phyloP scores from a whole-genome alignment of 495 filamentous ascomycete species.

The Neurospora sp. region DNA sequence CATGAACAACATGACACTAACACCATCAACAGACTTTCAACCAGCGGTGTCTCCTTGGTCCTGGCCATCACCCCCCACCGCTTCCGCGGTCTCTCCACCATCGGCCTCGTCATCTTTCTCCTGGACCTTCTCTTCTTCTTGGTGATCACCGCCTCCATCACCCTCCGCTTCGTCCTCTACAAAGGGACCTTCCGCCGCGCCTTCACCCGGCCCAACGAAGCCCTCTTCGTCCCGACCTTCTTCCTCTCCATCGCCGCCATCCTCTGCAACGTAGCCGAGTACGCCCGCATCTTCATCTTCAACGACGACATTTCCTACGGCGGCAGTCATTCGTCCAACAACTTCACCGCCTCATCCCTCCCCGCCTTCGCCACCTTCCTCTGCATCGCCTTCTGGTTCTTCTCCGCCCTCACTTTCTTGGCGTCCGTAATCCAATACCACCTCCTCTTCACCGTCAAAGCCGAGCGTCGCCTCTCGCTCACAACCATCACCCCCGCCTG shows the following conservation, averaged over 20 bases:
- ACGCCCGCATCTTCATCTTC: slow-evolving; percentile 38
- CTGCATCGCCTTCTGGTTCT: slow-evolving; percentile 43
- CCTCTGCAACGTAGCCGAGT: slow-evolving; percentile 46
- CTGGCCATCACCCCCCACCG: slow-evolving; percentile 47
- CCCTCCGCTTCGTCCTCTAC: slow-evolving; percentile 46
- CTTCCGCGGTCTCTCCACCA: slow-evolving; percentile 46
- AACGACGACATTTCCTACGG: slow-evolving; percentile 20
- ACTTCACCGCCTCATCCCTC: neutral
- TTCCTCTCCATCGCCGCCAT: slow-evolving; percentile 55
- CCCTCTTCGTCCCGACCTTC: slow-evolving; percentile 59
- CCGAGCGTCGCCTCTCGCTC: slow-evolving; percentile 21
- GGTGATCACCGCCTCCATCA: slow-evolving; percentile 40
- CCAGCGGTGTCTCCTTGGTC: slow-evolving; percentile 52
- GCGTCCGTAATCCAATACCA: slow-evolving; percentile 41
- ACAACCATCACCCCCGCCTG: slow-evolving; percentile 42
- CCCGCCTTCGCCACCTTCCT: slow-evolving; percentile 32
- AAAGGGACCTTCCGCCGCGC: slow-evolving; percentile 42
- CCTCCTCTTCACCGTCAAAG: slow-evolving; percentile 38
- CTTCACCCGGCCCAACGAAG: slow-evolving; percentile 51
- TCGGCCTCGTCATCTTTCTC: slow-evolving; percentile 52
- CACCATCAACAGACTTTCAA: slow-evolving; percentile 40
- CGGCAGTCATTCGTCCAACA: no score
- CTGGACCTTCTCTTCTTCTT: slow-evolving; percentile 52
- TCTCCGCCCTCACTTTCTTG: slow-evolving; percentile 30
- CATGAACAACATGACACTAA: neutral